phyloP scores from a whole-genome alignment of 2,329 filamentous ascomycete genomes.

The Chrysoporthe deuterocubensis region DNA sequence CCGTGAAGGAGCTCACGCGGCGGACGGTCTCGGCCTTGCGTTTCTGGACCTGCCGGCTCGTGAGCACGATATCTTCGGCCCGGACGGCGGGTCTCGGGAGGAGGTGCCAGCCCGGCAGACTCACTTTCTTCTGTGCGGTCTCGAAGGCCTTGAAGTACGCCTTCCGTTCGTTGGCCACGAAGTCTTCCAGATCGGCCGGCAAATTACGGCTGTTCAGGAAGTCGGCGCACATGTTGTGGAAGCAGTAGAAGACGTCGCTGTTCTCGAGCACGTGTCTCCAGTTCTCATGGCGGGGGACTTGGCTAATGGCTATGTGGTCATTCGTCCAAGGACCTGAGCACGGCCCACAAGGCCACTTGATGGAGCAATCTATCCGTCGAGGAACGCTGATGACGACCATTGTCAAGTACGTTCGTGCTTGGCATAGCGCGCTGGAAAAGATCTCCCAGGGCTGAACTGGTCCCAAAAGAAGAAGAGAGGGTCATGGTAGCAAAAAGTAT shows the following conservation, averaged over 20 bases:
- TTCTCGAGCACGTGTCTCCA: constrained; percentile 8
- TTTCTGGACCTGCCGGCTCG: background rate
- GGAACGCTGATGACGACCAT: constrained; percentile 1
- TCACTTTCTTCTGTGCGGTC: constrained; percentile 5
- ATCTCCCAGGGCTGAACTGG: too few species aligned
- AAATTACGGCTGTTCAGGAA: background rate
- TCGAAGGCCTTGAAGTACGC: constrained; percentile 1
- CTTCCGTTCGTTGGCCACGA: constrained; percentile 6
- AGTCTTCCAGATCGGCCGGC: background rate
- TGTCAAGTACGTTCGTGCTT: background rate
- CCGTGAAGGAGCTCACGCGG: background rate
- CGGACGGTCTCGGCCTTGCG: constrained; percentile 3
- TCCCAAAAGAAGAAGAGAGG: background rate
- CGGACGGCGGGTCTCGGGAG: too few species aligned
- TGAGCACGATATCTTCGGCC: background rate
- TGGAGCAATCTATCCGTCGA: background rate
- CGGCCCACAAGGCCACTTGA: background rate
- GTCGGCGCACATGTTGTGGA: constrained; percentile 7
- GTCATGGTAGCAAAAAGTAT: background rate
- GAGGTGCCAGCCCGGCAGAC: background rate
- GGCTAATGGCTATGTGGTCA: background rate
- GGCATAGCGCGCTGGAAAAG: background rate
- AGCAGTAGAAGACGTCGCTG: constrained; percentile 3
- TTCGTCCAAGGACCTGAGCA: background rate
- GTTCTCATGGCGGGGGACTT: background rate